A percentile compares a stretch with the other conserved stretches of the same genome.
Evolutionary conservation across 2,329 filamentous ascomycete species (phyloP).

Genomic region (Cytospora leucostoma): DNA sequence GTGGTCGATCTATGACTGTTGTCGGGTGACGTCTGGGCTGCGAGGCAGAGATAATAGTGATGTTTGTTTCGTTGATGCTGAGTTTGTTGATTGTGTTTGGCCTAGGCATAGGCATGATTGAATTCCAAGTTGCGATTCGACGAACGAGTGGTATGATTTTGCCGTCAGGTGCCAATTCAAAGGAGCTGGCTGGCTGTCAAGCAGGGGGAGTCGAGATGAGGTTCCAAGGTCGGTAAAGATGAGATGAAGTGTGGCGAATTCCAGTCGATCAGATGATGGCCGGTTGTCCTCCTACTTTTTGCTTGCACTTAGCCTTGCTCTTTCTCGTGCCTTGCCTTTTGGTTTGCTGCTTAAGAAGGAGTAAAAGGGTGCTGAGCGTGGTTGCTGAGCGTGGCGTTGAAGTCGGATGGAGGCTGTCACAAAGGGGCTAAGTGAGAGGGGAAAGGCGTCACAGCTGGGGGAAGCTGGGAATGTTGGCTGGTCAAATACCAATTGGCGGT

Average conservation of each 20-base stretch:
- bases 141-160: constrained; percentile 27
- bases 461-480: not conserved
- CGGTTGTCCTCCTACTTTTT: constrained; percentile 14
- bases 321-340: constrained; percentile 10
- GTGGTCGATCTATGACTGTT: constrained; percentile 23
- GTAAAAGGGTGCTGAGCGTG: constrained; percentile 7
- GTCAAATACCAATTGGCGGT: not conserved
- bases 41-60: constrained; percentile 23
- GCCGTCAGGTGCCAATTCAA: constrained; percentile 15
- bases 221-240: constrained; percentile 12
- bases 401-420: constrained; percentile 2
- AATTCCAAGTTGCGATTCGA: constrained; percentile 7
- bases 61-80: constrained; percentile 26
- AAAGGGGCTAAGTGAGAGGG: constrained; percentile 24
- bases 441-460: constrained; percentile 20
- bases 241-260: constrained; percentile 8
- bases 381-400: not conserved
- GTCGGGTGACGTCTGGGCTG: constrained; percentile 11
- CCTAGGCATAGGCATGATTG: constrained; percentile 26
- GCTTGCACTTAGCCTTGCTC: constrained; percentile 9
- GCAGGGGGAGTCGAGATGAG: constrained; percentile 25
- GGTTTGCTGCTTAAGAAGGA: constrained; percentile 12
- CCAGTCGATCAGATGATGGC: constrained; percentile 9
- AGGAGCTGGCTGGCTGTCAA: constrained; percentile 16
- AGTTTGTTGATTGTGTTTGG: constrained; percentile 17